Conservation (phyloP, 768 basidiomycete species). For the Serendipita sp. region DNA sequence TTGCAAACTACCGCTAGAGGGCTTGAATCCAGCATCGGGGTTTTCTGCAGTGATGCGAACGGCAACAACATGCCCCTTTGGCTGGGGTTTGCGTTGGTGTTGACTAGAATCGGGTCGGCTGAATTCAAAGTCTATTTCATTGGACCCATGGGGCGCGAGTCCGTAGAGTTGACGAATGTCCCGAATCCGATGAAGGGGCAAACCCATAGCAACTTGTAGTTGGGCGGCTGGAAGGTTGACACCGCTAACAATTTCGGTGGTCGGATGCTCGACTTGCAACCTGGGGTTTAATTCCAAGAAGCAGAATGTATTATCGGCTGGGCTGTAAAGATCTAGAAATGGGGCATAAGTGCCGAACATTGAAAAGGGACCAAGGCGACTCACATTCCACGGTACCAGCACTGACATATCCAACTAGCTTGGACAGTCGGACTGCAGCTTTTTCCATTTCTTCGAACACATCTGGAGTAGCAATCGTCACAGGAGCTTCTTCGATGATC, state of each 20-base stretch:
- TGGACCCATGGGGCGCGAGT: constrained; percentile 71
- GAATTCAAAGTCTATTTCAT: constrained; percentile 96
- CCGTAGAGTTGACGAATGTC: constrained; percentile 95
- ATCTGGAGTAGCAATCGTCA: constrained; percentile 84
- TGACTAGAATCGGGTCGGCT: constrained; percentile 70
- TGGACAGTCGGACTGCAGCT: constrained; percentile 96
- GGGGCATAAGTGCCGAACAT: constrained; percentile 7
- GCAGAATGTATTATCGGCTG: constrained; percentile 83
- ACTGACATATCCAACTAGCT: constrained; percentile 95
- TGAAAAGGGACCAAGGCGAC: constrained; percentile 14
- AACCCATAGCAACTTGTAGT: constrained; percentile 94
- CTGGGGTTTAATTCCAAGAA: constrained; percentile 98
- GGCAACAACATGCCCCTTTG: constrained; percentile 97
- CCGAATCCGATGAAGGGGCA: constrained; percentile 86
- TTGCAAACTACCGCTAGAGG: constrained; percentile 89
- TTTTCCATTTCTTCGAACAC: constrained; percentile 97
- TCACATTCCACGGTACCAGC: constrained; percentile 96
- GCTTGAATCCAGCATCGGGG: constrained; percentile 98
- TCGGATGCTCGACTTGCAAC: constrained; percentile 98
- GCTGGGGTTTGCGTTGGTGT: constrained; percentile 84
- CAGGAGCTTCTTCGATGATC: constrained; percentile 98
- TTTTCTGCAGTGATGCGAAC: constrained; percentile 99
- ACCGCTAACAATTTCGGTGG: constrained; percentile 99
- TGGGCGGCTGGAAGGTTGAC: constrained; percentile 97
- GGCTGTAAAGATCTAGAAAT: constrained; percentile 74